Conservation (phyloP, 768 basidiomycete genomes). For the Flagelloscypha sp. region DNA sequence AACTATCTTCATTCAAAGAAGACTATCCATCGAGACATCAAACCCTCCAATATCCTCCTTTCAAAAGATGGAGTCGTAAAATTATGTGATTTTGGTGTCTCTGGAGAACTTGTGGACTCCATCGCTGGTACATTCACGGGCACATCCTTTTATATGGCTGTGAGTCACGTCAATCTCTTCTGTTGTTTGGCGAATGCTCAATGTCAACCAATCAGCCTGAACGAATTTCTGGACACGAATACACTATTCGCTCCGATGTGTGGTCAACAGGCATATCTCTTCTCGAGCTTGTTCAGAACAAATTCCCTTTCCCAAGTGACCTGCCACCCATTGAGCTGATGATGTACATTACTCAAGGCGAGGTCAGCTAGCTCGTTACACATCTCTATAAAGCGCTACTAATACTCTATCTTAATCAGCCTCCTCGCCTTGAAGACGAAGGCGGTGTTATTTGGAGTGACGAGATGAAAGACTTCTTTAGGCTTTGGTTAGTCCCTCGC, state of each 20-base stretch:
- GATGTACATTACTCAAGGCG: constrained; percentile 78
- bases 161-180: constrained; percentile 34
- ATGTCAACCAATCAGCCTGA: constrained; percentile 76
- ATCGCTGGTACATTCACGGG: constrained; percentile 95
- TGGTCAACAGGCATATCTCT: constrained; percentile 97
- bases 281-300: constrained; percentile 87
- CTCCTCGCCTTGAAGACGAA: constrained; percentile 77
- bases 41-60: constrained; percentile 87
- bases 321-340: constrained; percentile 91
- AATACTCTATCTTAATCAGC: no score
- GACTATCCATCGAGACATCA: constrained; percentile 95
- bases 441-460: constrained; percentile 61
- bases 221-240: constrained; percentile 85
- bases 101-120: constrained; percentile 88
- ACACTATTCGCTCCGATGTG: constrained; percentile 92
- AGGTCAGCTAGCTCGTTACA: constrained; percentile 34
- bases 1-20: constrained; percentile 84
- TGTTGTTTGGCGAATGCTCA: constrained; percentile 10
- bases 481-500: constrained; percentile 54
- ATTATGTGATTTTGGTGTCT: constrained; percentile 94
- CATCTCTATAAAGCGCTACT: no score
- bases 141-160: constrained; percentile 98
- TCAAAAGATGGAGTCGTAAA: constrained; percentile 86
- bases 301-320: constrained; percentile 91
- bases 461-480: constrained; percentile 89